Evolutionary conservation across 768 basidiomycete species (phyloP).

Genomic region (Tricholoma sp.): DNA sequence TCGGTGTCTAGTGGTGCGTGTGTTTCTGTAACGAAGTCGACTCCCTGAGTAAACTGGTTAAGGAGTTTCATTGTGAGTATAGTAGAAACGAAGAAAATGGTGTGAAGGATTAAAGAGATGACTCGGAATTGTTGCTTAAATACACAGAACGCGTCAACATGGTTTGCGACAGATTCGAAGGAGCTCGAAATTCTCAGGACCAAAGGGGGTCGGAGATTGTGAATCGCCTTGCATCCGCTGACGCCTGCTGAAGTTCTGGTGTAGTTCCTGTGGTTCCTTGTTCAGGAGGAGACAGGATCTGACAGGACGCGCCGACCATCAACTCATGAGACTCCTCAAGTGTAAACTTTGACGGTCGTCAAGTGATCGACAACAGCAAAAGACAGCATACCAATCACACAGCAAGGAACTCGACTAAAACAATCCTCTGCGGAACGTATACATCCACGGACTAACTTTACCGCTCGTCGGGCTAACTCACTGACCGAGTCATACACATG

Average conservation of each 20-base stretch:
- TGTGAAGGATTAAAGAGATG: conserved; percentile 2
- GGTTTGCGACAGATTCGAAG: background rate
- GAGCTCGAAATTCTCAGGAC: background rate
- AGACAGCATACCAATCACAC: too few relatives aligned
- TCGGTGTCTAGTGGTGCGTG: conserved; percentile 29
- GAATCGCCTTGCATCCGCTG: conserved; percentile 8
- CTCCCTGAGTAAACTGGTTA: conserved; percentile 16
- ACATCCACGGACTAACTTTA: too few relatives aligned
- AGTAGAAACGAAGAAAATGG: conserved; percentile 7
- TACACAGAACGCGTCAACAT: background rate
- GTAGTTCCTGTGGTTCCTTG: background rate
- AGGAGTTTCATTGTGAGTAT: conserved; percentile 7
- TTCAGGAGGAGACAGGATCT: background rate
- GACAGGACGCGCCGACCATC: background rate
- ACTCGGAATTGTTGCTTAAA: conserved; percentile 6
- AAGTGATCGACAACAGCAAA: background rate
- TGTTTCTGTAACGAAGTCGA: conserved; percentile 20
- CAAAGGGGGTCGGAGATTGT: conserved; percentile 8
- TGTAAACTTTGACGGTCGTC: background rate
- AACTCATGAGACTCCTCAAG: too few relatives aligned
- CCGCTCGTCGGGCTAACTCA: background rate
- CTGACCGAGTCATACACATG: background rate
- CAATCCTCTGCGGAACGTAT: too few relatives aligned
- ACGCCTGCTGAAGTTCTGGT: background rate
- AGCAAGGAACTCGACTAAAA: too few relatives aligned